Conservation (phyloP, 768 basidiomycete genomes). For the Roridomyces roridus region DNA sequence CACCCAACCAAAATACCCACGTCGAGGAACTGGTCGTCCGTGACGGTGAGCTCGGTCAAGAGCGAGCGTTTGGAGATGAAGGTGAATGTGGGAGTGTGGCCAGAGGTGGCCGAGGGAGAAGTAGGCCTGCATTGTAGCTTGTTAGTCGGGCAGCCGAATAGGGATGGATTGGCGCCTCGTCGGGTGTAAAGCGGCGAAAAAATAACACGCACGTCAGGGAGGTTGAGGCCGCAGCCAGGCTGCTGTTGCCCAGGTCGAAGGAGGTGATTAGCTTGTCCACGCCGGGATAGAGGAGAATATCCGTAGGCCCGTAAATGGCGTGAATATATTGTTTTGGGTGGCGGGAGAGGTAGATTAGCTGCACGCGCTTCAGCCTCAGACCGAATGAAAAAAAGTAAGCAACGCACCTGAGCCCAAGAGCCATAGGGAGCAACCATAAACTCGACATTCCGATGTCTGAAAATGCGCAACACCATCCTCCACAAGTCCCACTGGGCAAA, state of each 20-base stretch:
- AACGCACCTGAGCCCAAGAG: constrained; percentile 77
- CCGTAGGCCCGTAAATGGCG: constrained; percentile 90
- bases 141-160: too few relatives aligned
- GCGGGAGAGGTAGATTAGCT: constrained; percentile 95
- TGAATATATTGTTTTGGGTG: constrained; percentile 95
- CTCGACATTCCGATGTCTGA: constrained; percentile 94
- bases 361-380: constrained; percentile 10
- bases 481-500: constrained; percentile 92
- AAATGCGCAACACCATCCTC: constrained; percentile 89
- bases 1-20: constrained; percentile 91
- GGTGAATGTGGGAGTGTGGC: constrained; percentile 74
- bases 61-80: constrained; percentile 83
- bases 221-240: background rate
- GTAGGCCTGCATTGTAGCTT: background rate
- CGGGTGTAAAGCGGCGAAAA: background rate
- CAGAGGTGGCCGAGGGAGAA: constrained; percentile 45
- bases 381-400: constrained; percentile 8
- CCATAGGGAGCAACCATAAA: constrained; percentile 96
- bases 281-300: constrained; percentile 86
- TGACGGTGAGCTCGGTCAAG: constrained; percentile 61
- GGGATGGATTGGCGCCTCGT: too few relatives aligned
- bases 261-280: constrained; percentile 91
- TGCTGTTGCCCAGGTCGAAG: constrained; percentile 59
- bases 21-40: constrained; percentile 94
- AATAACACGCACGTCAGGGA: background rate